A percentile compares a stretch with the other conserved stretches of the same genome.
Evolutionary conservation across 768 basidiomycete genomes (phyloP).

Genomic region (Suillus luteus): DNA sequence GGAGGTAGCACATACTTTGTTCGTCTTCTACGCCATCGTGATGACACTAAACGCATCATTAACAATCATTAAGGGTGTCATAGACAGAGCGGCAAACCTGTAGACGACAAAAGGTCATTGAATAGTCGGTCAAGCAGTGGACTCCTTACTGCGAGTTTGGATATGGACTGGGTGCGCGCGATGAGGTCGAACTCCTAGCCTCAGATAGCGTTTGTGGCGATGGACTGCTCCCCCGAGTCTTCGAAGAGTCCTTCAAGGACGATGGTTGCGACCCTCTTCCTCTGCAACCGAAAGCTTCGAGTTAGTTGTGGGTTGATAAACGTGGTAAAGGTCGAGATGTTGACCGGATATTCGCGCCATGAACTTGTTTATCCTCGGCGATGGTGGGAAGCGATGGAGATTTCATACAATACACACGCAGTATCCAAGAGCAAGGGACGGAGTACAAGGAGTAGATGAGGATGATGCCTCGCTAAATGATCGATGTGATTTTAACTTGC

Average conservation of each 20-base stretch:
- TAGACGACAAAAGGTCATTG: not conserved
- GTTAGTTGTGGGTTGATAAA: not conserved
- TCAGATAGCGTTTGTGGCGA: not conserved
- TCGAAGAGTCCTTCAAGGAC: not conserved
- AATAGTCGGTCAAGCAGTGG: not conserved
- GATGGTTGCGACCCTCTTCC: not conserved
- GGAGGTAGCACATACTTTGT: not conserved
- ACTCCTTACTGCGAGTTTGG: not conserved
- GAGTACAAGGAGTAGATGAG: not conserved
- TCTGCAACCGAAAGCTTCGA: not conserved
- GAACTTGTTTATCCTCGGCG: not conserved
- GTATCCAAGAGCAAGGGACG: not conserved
- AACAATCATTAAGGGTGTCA: not conserved
- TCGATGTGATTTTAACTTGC: not conserved
- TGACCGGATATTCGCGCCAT: not conserved
- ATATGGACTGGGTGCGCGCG: not conserved
- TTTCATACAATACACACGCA: not conserved
- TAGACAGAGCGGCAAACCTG: not conserved
- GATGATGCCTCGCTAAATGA: not conserved
- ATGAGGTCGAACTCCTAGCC: not conserved
- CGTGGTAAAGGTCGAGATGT: too few species aligned
- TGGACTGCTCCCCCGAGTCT: not conserved
- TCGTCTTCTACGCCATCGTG: not conserved
- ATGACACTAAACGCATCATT: not conserved
- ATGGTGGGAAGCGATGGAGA: not conserved